These are phyloP conservation scores for Chamaecrista fasciculata DNA, from an alignment of 306 rosid genomes.

Conservation along the genomic window DNA sequence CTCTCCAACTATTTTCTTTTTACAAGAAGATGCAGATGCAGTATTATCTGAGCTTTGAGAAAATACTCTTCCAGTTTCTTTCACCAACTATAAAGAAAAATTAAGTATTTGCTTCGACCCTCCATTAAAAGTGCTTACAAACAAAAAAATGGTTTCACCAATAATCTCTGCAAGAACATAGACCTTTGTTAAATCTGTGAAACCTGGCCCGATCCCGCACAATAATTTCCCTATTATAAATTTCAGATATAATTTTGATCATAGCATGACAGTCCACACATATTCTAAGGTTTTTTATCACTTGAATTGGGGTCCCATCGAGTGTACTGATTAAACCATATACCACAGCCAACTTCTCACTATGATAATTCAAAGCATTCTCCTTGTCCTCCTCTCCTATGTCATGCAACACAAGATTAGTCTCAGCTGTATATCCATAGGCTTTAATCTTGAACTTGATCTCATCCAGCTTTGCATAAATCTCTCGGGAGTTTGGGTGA, in stretches of 20 bases:
- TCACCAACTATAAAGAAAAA: not conserved
- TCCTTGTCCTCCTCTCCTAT: conserved; percentile 93
- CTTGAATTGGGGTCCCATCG: conserved; percentile 68
- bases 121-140: not conserved
- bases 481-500: conserved; percentile 55
- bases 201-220: conserved; percentile 86
- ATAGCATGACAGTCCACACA: conserved; percentile 80
- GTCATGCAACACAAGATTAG: conserved; percentile 80
- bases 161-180: conserved; percentile 85
- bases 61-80: conserved; percentile 1
- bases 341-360: conserved; percentile 90
- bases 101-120: not conserved
- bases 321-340: conserved; percentile 71
- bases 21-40: not conserved
- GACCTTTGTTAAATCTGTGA: conserved; percentile 73
- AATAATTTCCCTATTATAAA: conserved; percentile 69
- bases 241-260: conserved; percentile 60
- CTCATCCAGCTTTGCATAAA: conserved; percentile 82
- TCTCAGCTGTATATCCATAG: conserved; percentile 64
- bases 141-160: conserved; percentile 49
- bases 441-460: conserved; percentile 57
- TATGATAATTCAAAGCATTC: conserved; percentile 70
- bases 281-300: conserved; percentile 86
- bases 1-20: not conserved
- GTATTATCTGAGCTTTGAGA: not conserved